Base-by-base conservation (phyloP, 345 rosid genomes). In the Hypericum perforatum region DNA sequence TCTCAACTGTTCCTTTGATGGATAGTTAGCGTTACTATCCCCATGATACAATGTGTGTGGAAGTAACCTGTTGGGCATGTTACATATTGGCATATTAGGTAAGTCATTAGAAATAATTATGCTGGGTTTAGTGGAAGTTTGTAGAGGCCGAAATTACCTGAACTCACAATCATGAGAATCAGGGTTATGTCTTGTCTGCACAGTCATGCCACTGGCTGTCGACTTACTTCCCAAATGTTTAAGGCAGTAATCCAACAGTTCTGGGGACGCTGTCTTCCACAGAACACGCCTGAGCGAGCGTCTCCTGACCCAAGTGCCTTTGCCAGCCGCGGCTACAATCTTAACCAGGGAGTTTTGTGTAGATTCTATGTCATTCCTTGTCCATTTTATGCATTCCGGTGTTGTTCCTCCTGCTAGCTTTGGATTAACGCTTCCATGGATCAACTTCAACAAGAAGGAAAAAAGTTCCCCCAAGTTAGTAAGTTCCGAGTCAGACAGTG, bases 251-350 rank as follows among this genome's bases (percentile, higher is more conserved):
- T 77, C 86, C 57, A 82, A 84, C 49, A 82, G 80, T 38, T 78
- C 69, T 0, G 78, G 64, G 57, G 67, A 50, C 50, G 82, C 86
- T 58, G 63, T 70, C 57, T 70, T 77, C 57, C 72, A 82, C 7
- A 76, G 78, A 39, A 82, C 84, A 37, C 84, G 84, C 61, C 74
- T 74, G 14, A 82, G 78, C 8, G 90, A 69, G 8, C 84, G 86
- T 51, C 67, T 58, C 49, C 70, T 70, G n/a, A 82, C 90, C 90
- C 90, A 82, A 12, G 61, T 76, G 40, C 77, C 72, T 7, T 78
- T 80, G 41, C 83, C 72, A 11, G 76, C 86, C 7, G 90, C 90
- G 22, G 75, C 59, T 3, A 80, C 70, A 42, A 82, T 84, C 63
- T 74, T 76, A 55, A 82, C 37, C 80, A 82, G 65, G 36, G 86